Base-by-base conservation (phyloP, 495 filamentous ascomycete genomes). In the Penicillium atrosanguineum region DNA sequence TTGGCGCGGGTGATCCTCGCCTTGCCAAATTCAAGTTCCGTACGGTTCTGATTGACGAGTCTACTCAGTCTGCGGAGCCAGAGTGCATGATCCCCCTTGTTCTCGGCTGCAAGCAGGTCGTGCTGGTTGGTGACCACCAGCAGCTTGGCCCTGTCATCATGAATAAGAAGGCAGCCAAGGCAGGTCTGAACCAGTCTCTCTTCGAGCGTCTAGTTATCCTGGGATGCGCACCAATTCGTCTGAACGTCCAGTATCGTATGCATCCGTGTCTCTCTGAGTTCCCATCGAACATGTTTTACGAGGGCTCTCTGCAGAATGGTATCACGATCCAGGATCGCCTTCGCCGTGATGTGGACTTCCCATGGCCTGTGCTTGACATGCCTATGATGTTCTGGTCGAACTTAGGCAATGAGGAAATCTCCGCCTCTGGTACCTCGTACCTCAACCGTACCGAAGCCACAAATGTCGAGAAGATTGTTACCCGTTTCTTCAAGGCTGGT, bases 301-400 rank as follows among this genome's bases (percentile, higher is more conserved):
- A 97, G 61, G 94, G 94, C 14, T 94, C 90, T 44, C 76, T 99
- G 49, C 94, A 99, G 71, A 99, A 99, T 60, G 94, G 94, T 65
- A 89, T 99, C 42, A 96, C 95, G 1, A 88, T 87, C 61, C 84
- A 87, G 40, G 88, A 95, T 66, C 83, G 94, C 53, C 80, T 97
- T 48, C 87, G 92, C 46, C 87, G 86, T 49, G 93, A 99, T 65
- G 91, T 98, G 21, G 94, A 99, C 65, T 99, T 99, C 71, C 94
- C 94, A 3, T 99, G 94, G 94, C 94, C 94, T 12, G 91, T 96
- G 39, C 82, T 78, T 44, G 95, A 97, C 59, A 87, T 85, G 52
- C 94, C 94, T 8, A 99, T 99, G 94, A 97, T 97, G 94, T 99
- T 99, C 77, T 99, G 94, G 94, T 95, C 92, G 7, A 97, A 97